Base-by-base conservation (phyloP, 208 protist species). In the Leishmania turanica region DNA sequence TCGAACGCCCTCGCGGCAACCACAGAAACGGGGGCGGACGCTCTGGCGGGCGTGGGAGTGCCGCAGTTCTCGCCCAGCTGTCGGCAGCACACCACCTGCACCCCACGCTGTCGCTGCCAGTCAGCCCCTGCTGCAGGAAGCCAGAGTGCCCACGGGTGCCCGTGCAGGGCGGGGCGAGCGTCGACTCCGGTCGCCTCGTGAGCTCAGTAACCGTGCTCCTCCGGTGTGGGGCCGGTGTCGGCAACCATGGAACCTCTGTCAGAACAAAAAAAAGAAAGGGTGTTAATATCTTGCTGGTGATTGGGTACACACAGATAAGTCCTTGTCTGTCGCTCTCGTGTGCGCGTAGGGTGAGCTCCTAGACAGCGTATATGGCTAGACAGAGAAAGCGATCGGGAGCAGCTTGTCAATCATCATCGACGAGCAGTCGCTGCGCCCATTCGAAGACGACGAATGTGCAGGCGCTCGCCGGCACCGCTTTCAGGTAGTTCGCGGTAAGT, bases 381-480 rank as follows among this genome's bases (percentile, higher is more conserved):
- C 37, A 40, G 21, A 82, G 40, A 73, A 49, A 31, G 34, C 47
- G 19, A 85, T 13, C 37, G 6, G 24, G 64, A 27, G 24, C 27
- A 0, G 47, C 65, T 53, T 15, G 34, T 76, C 89, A 96, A 64
- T 95, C 91, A 75, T 96, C 92, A 0, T 86, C 91, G 19, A 96
- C 40, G 19, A 97, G 82, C 2, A 91, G 34, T 15, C 84, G 82
- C 80, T 98, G 91, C 15, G 88, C 80, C 79, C 91, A 90, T 45
- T 96, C 92, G 85, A 98, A 97, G 45, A 97, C 92, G 13, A 98
- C 92, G 82, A 97, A 98, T n/a, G 92, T 95, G 84, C 75, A 90
- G 3, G 91, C 85, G 70, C 93, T 97, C 6, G 96, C 92, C 15
- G 96, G 96, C 21, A 97, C 90, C 7, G 92, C 94, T 75, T 98